Evolutionary conservation across 2,329 filamentous ascomycete species (phyloP), one percentile per base, ranked within the genome.

Genomic region (Epichloe hybrida): DNA sequence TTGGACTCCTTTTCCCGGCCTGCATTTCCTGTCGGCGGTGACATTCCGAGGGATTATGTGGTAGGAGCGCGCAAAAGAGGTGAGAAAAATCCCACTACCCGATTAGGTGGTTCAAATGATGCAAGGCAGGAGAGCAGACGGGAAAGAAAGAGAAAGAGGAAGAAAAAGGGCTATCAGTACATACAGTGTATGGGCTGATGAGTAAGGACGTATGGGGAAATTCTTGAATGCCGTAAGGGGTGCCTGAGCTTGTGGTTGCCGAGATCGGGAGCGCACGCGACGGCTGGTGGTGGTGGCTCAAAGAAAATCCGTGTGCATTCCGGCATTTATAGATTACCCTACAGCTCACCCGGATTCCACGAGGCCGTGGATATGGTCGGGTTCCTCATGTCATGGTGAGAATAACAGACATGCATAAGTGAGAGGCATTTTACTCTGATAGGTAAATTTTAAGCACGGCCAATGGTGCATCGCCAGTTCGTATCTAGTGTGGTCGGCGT

Each of bases 1-100:
- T 87, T 89, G 53, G 90, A 95, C 76, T 98, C 93, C 72, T 79
- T 88, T 77, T 95, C 69, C 50, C 64, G 63, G 49, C 68, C 69
- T 58, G 65, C 62, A 59, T 69, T 67, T 59, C 67, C 64, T 21
- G 68, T 64, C 41, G 73, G 64, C 54, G 83, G 80, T 65, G 83
- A 84, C 82, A 86, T 82, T 51, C 59, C 70, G 58, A 38, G 15
- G 21, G n/a, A 17, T 35, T 50, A 2, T 46, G 20, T 46, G 42
- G 39, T 51, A 41, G 37, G n/a, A 36, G 36, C 49, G 36, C 21
- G 21, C 21, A 13, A 27, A 27, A 23, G 23, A 44, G 27, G 27
- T 20, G 17, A 44, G 38, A 36, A 44, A 23, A 51, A 41, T 50
- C 37, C 43, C 48, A 37, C 43, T 45, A 20, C 3, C n/a, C 49